Conservation (phyloP, 148 eudicot genomes). For the Euryodendron excelsum region DNA sequence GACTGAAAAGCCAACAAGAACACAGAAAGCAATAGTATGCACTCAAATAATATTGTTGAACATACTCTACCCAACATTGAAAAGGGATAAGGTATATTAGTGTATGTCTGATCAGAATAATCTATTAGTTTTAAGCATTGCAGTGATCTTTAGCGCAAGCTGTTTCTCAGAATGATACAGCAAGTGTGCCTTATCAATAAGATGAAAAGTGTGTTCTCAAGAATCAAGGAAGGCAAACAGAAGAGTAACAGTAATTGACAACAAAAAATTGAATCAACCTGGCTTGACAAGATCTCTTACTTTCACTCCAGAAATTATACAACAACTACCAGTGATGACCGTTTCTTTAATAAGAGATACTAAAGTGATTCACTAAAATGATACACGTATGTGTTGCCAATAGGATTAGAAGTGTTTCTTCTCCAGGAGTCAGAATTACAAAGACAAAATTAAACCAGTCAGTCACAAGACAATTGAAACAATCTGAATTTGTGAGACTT, state of each 20-base stretch:
- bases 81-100: background rate
- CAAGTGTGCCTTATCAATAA: background rate
- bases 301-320: background rate
- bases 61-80: background rate
- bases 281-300: background rate
- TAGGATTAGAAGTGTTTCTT: background rate
- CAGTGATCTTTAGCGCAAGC: background rate
- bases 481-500: background rate
- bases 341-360: background rate
- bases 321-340: background rate
- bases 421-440: background rate
- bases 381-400: background rate
- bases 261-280: background rate
- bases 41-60: background rate
- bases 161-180: background rate
- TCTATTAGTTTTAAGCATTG: background rate
- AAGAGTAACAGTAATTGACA: background rate
- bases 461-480: background rate
- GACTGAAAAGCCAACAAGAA: background rate
- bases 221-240: background rate
- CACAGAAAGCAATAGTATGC: background rate
- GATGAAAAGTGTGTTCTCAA: background rate
- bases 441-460: background rate
- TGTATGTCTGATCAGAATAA: background rate
- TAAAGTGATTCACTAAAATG: background rate